These are phyloP conservation scores for Beauveria varroae DNA, from an alignment of 2,329 filamentous ascomycete genomes.

Conservation along the genomic window DNA sequence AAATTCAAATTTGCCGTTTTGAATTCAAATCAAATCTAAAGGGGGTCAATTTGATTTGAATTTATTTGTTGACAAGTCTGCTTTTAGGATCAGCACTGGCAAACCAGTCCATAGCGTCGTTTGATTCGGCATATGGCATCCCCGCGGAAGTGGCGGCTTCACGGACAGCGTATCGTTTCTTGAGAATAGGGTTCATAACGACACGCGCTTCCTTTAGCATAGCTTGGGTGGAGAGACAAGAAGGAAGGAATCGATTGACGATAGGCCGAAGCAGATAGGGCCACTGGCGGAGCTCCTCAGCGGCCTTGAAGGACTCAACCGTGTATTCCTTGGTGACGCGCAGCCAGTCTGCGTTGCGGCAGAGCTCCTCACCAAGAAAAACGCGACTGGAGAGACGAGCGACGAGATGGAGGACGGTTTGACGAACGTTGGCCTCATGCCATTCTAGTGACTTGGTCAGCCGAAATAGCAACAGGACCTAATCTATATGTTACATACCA, in stretches of 20 bases:
- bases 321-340: conserved; percentile 38
- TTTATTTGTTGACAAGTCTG: too few relatives aligned
- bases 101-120: conserved; percentile 48
- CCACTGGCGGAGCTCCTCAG: conserved; percentile 27
- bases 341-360: conserved; percentile 38
- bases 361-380: conserved; percentile 31
- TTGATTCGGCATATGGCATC: conserved; percentile 31
- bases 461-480: neutral
- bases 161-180: conserved; percentile 35
- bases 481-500: neutral
- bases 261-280: conserved; percentile 38
- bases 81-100: conserved; percentile 34
- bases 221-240: conserved; percentile 24
- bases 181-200: conserved; percentile 31
- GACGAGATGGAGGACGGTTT: conserved; percentile 13
- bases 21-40: too few relatives aligned
- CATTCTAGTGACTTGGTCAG: conserved; percentile 9
- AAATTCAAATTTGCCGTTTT: too few relatives aligned
- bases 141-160: conserved; percentile 16
- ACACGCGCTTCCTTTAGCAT: conserved; percentile 5
- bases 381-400: conserved; percentile 24
- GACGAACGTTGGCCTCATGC: conserved; percentile 11
- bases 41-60: too few relatives aligned
- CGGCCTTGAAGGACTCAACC: conserved; percentile 27
- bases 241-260: conserved; percentile 35